Base-by-base conservation (phyloP, 768 basidiomycete species). In the Mycena vitilis region DNA sequence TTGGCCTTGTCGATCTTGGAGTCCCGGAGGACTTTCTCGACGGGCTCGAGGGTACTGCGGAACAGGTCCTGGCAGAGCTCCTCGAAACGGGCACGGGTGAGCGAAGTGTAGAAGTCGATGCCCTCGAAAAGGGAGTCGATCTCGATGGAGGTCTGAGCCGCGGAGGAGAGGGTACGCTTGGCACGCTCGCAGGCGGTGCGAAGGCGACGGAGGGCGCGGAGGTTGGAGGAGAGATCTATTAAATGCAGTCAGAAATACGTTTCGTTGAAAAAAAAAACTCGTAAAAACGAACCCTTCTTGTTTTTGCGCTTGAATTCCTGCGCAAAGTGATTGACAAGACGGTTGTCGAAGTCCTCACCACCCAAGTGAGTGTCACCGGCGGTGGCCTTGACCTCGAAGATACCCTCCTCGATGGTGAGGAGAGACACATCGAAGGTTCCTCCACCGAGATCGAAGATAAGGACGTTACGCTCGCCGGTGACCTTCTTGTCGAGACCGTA, bases 381-480 rank as follows among this genome's bases (percentile, higher is more conserved):
- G 65, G 96, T 98, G 64, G 96, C 95, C 88, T 96, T 95, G 81
- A 98, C 96, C 79, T 96, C 96, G 83, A 98, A 97, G 81, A 98
- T 96, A 81, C 96, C 96, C 81, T 96, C 96, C 79, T 96, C 95
- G 71, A 98, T 97, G 66, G 95, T 96, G 69, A 98, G 84, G 65
- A 98, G 93, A 37, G 96, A 97, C 42, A 97, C 96, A 90, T 98
- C 96, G 81, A 97, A 98, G 44, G 96, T 98, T 85, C 96, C 96
- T 85, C 96, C 96, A 70, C 96, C 96, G 47, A 98, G 92, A 86
- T 99, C 96, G 84, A 98, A 98, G 80, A 98, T 97, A 77, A 98
- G 88, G 74, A 99, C 96, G 78, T 98, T 97, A 69, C 93, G 92
- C 82, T 99, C 96, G 72, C 93, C 91, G 37, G 80, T 79, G 66